Conservation (phyloP, 164 flowering plant genomes). For the Annona cherimola region DNA sequence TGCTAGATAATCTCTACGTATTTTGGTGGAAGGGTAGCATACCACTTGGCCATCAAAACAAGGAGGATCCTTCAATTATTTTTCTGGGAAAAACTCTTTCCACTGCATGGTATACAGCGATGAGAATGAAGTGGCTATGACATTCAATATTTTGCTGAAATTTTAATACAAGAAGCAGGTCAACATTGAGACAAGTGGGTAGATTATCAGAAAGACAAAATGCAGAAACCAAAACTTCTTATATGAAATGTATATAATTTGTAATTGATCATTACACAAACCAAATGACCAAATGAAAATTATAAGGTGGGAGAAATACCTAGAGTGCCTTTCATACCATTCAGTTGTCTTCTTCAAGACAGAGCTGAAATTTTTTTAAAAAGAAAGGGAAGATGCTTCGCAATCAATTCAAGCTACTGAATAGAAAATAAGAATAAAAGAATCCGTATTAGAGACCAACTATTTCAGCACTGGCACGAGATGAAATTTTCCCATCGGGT, state of each 20-base stretch:
- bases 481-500: neutral
- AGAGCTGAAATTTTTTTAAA: constrained; percentile 48
- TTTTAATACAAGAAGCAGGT: neutral
- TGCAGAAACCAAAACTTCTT: neutral
- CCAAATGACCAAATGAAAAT: neutral
- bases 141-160: constrained; percentile 69
- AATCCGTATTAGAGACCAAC: neutral
- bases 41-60: constrained; percentile 80
- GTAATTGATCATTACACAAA: neutral
- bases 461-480: neutral
- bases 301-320: constrained; percentile 31
- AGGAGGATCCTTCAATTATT: constrained; percentile 58
- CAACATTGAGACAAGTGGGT: constrained; percentile 4
- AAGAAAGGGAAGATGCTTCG: constrained; percentile 6
- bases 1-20: constrained; percentile 66
- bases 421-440: neutral
- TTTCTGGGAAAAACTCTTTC: constrained; percentile 54
- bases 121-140: constrained; percentile 60
- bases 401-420: neutral
- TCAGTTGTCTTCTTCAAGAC: constrained; percentile 58
- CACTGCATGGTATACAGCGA: constrained; percentile 57
- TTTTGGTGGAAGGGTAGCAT: constrained; percentile 61
- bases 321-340: constrained; percentile 49
- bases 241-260: neutral
- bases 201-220: neutral